phyloP scores from a whole-genome alignment of 805 yeast species.

The Novakomyces olei region DNA sequence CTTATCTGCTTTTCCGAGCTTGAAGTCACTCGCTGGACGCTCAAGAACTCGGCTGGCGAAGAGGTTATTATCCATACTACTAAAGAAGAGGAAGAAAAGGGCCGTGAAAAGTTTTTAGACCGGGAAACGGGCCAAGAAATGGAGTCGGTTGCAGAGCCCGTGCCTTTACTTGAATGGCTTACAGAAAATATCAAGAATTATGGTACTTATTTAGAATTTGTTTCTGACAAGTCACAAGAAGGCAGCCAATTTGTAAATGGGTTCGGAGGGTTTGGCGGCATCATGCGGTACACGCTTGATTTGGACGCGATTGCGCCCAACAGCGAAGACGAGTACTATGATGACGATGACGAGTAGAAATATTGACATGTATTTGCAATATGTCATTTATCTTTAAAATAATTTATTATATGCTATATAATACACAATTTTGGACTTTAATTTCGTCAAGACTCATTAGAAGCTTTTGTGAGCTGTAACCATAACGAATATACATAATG shows the following conservation, averaged over 20 bases:
- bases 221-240: slow-evolving; percentile 87
- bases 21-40: slow-evolving; percentile 60
- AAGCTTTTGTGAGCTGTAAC: too few relatives aligned
- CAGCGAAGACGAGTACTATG: slow-evolving; percentile 59
- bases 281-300: slow-evolving; percentile 87
- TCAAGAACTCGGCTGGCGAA: slow-evolving; percentile 63
- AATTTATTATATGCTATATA: too few relatives aligned
- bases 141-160: slow-evolving; percentile 59
- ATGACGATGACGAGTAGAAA: too few relatives aligned
- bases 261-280: slow-evolving; percentile 97
- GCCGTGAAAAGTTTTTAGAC: slow-evolving; percentile 58
- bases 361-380: too few relatives aligned
- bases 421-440: too few relatives aligned
- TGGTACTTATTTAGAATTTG: slow-evolving; percentile 92
- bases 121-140: slow-evolving; percentile 75
- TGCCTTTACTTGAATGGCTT: slow-evolving; percentile 82
- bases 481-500: too few relatives aligned
- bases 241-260: slow-evolving; percentile 98
- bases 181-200: slow-evolving; percentile 87
- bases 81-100: slow-evolving; percentile 26
- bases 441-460: too few relatives aligned
- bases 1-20: slow-evolving; percentile 84
- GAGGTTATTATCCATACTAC: slow-evolving; percentile 50
- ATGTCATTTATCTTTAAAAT: too few relatives aligned
- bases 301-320: slow-evolving; percentile 87